These are phyloP conservation scores for Candida krabiensis DNA, from an alignment of 805 yeast species.

Conservation along the genomic window DNA sequence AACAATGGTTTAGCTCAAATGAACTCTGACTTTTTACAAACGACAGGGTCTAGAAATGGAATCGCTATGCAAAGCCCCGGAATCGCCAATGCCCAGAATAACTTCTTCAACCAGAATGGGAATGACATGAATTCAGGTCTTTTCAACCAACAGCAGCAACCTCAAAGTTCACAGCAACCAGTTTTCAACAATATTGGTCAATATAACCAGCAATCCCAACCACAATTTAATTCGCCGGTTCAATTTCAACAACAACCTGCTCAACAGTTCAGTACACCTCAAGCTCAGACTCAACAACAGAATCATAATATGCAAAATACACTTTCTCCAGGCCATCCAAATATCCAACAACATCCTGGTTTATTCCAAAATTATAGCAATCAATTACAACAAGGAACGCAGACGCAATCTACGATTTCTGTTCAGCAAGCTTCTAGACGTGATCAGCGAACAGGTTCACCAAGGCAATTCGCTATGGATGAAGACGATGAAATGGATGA, in stretches of 20 bases:
- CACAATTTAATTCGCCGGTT: slow-evolving; percentile 7
- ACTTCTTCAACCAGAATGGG: slow-evolving; percentile 23
- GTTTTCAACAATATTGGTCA: slow-evolving; percentile 1
- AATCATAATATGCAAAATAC: slow-evolving; percentile 11
- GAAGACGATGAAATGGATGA: slow-evolving; percentile 30
- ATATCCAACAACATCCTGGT: slow-evolving; percentile 18
- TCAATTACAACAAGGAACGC: slow-evolving; percentile 18
- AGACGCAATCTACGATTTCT: slow-evolving; percentile 17
- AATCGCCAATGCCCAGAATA: slow-evolving; percentile 13
- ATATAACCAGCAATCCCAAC: slow-evolving; percentile 5
- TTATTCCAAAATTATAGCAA: slow-evolving; percentile 15
- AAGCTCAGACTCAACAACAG: slow-evolving; percentile 14
- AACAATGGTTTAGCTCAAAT: slow-evolving; percentile 1
- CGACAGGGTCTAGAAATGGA: slow-evolving; percentile 1
- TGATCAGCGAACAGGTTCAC: slow-evolving; percentile 15
- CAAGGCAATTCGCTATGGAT: slow-evolving; percentile 37
- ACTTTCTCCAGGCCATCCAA: slow-evolving; percentile 6
- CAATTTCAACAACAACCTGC: slow-evolving; percentile 20
- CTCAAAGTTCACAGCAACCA: slow-evolving; percentile 12
- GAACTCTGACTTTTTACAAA: background rate
- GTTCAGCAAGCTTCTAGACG: slow-evolving; percentile 17
- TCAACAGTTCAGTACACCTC: slow-evolving; percentile 4
- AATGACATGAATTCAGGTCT: slow-evolving; percentile 4
- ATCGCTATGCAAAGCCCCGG: slow-evolving; percentile 9
- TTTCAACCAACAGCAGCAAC: slow-evolving; percentile 15